A percentile compares a stretch with the other conserved stretches of the same genome.
Evolutionary conservation across 2,329 filamentous ascomycete species (phyloP).

Genomic region (Epicoccum nigrum): DNA sequence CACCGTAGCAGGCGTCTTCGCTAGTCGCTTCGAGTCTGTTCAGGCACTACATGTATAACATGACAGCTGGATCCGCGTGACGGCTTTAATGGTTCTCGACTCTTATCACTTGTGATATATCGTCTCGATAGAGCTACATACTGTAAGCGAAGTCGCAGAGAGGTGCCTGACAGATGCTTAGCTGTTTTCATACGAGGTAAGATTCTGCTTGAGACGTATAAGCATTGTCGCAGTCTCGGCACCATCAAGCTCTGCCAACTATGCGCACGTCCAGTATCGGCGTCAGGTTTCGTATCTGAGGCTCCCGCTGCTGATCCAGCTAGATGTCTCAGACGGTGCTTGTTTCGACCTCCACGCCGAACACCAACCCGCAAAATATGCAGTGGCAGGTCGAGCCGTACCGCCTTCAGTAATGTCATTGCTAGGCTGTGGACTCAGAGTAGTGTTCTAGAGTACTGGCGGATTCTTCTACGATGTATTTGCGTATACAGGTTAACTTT

Average conservation of each 20-base stretch:
- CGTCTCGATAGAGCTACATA: no score
- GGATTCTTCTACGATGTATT: no score
- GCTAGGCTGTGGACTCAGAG: not conserved
- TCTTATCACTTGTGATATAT: no score
- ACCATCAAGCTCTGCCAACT: not conserved
- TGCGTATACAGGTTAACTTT: no score
- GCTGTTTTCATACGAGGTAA: not conserved
- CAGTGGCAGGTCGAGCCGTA: conserved; percentile 10
- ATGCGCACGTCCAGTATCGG: not conserved
- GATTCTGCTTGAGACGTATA: not conserved
- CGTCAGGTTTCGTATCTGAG: conserved; percentile 11
- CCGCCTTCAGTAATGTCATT: not conserved
- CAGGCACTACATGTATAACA: no score
- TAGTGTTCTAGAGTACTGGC: no score
- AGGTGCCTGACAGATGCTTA: conserved; percentile 2
- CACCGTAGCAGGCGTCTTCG: no score
- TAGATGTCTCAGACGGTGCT: conserved; percentile 5
- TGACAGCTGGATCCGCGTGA: no score
- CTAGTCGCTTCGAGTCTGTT: no score
- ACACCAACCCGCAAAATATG: not conserved
- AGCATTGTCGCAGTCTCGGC: not conserved
- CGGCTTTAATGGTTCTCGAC: no score
- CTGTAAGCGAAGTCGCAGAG: no score
- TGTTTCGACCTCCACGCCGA: conserved; percentile 10
- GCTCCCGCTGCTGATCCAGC: not conserved